Percentiles rank a stretch among this genome's conserved stretches.
Conservation (phyloP, 2,329 filamentous ascomycete species). For the Diplodia intermedia region DNA sequence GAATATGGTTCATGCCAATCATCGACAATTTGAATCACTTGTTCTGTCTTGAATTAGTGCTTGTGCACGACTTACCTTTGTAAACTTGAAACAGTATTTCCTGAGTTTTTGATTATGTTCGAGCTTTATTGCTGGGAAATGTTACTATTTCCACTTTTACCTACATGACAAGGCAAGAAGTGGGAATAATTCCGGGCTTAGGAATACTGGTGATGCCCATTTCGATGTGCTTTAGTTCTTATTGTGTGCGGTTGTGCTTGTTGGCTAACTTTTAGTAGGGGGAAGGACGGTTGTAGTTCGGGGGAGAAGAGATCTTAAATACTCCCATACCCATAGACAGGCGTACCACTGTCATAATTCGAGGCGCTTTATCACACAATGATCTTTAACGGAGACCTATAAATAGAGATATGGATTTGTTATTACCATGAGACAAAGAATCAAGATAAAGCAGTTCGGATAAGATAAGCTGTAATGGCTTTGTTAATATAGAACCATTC, state of each 20-base stretch:
- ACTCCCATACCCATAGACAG: neutral
- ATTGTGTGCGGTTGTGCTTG: neutral
- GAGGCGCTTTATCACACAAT: neutral
- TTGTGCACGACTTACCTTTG: neutral
- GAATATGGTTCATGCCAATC: neutral
- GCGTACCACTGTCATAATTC: neutral
- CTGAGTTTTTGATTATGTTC: no score
- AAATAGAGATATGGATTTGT: neutral
- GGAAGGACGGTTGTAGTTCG: neutral
- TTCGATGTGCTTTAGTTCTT: neutral
- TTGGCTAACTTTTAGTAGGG: neutral
- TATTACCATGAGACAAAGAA: neutral
- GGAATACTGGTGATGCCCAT: constrained; percentile 11
- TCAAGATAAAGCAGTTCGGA: no score
- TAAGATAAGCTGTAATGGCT: no score
- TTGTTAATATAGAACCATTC: no score
- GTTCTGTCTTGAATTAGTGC: neutral
- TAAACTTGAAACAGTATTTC: no score
- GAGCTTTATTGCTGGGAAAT: no score
- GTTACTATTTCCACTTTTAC: neutral
- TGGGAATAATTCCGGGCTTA: neutral
- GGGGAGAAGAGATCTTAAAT: neutral
- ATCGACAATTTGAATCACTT: neutral
- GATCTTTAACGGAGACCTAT: neutral
- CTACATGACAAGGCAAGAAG: constrained; percentile 14